Base-by-base conservation (phyloP, 23 red algal species). In the Cyanidioschyzon merolae region DNA sequence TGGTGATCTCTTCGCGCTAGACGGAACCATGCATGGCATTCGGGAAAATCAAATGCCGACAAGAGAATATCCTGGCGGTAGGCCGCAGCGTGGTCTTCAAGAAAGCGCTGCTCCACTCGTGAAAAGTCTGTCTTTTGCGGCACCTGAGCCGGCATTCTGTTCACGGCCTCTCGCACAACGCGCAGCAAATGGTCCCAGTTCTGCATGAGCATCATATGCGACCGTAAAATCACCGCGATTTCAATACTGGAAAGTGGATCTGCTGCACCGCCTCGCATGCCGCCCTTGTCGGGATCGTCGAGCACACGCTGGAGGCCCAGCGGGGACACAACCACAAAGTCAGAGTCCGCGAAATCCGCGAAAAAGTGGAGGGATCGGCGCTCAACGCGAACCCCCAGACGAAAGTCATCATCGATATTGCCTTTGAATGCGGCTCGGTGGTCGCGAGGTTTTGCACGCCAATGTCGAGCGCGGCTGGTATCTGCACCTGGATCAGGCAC, bases 381-480 rank as follows among this genome's bases (percentile, higher is more conserved):
- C 2, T 79, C 57, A 29, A 90, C 77, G 24, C 75, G 74, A 37
- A 96, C 77, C 2, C 92, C 92, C 2, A 96, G 39, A 59, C 88
- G 84, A 77, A 88, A 96, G 32, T 96, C 92, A 57, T 96, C 92
- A 45, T 96, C 92, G 16, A 84, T 85, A 36, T 96, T 96, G 24
- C 92, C 92, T 41, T 84, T 63, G 68, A 96, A 96, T 2, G 58
- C 36, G 76, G 80, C 50, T 24, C 68, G 76, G 75, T 87, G 58
- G 34, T 90, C 92, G 0, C 37, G 37, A 21, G 87, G 84, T 71
- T 82, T 39, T 2, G 85, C 38, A 39, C 30, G 54, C 74, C 75
- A 67, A 57, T 78, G 36, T 32, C 74, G 27, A 12, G 41, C 31
- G 37, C 74, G 41, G 16, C 2, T 15, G 15, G 39, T 78, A 24